Evolutionary conservation across 2,329 filamentous ascomycete species (phyloP).

Genomic region (Fusarium continuum): DNA sequence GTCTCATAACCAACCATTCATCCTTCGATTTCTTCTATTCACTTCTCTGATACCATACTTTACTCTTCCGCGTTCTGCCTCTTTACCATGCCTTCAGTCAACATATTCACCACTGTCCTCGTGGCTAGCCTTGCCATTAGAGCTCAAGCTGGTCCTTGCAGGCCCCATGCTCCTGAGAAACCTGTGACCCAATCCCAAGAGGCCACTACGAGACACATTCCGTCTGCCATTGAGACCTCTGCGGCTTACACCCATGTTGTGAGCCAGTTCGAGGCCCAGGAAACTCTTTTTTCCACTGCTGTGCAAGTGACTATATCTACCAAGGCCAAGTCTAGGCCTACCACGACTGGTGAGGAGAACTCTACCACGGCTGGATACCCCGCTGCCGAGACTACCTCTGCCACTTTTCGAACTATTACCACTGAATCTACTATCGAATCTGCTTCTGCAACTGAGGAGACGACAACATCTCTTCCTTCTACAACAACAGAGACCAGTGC

Average conservation of each 20-base stretch:
- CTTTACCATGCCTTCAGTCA: slow-evolving; percentile 25
- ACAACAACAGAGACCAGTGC: neutral
- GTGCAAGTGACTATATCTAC: slow-evolving; percentile 3
- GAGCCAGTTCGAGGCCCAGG: neutral
- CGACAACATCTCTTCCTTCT: neutral
- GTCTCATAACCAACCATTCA: slow-evolving; percentile 2
- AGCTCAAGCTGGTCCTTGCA: slow-evolving; percentile 28
- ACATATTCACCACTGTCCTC: slow-evolving; percentile 19
- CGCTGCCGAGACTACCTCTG: neutral
- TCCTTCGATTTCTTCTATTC: neutral
- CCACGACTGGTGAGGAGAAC: neutral
- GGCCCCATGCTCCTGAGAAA: slow-evolving; percentile 11
- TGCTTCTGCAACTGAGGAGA: neutral
- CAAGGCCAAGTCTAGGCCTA: slow-evolving; percentile 3
- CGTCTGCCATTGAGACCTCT: slow-evolving; percentile 1
- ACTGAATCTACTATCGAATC: neutral
- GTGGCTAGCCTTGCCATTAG: slow-evolving; percentile 26
- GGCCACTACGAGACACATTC: neutral
- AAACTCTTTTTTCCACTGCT: slow-evolving; percentile 1
- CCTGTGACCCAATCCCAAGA: slow-evolving; percentile 3
- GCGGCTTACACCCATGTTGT: neutral
- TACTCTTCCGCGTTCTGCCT: neutral
- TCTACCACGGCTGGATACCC: neutral
- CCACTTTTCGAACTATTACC: neutral
- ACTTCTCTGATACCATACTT: slow-evolving; percentile 1